A percentile compares a stretch with the other conserved stretches of the same genome.
Conservation (phyloP, 371 early-diverging fungal genomes). For the Mucor saturninus region DNA sequence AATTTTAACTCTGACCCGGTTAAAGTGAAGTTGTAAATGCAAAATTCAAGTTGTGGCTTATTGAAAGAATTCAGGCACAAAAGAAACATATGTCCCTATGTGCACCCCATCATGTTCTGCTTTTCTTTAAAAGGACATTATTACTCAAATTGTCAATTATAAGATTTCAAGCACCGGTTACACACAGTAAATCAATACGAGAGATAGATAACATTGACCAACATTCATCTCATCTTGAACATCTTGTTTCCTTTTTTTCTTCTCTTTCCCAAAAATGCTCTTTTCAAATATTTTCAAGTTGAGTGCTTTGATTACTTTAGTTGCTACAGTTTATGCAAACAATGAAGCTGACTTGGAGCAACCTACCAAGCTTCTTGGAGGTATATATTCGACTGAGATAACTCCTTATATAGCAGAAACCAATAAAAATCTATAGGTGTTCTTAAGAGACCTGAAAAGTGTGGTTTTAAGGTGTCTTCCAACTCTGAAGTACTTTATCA, state of each 20-base stretch:
- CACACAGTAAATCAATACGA: background rate
- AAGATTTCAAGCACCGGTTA: background rate
- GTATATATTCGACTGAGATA: constrained; percentile 17
- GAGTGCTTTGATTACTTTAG: background rate
- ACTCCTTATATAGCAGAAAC: background rate
- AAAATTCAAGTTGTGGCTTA: background rate
- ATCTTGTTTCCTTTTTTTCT: constrained; percentile 2
- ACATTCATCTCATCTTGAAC: too few relatives aligned
- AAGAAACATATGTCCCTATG: background rate
- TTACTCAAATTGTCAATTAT: constrained; percentile 13
- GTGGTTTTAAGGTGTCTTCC: constrained; percentile 27
- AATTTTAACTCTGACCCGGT: too few relatives aligned
- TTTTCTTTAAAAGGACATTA: constrained; percentile 21
- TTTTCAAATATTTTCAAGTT: background rate
- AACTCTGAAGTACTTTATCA: constrained; percentile 35
- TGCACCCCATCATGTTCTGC: background rate
- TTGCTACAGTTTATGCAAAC: constrained; percentile 7
- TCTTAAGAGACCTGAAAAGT: constrained; percentile 27
- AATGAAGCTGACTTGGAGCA: constrained; percentile 21
- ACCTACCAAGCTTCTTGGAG: constrained; percentile 37
- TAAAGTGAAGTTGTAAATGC: too few relatives aligned
- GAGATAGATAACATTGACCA: too few relatives aligned
- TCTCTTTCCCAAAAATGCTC: background rate
- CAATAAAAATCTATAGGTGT: constrained; percentile 14
- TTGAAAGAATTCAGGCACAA: background rate